Percentiles rank a stretch among this genome's conserved stretches.
These are phyloP conservation scores for Pseudozyma sp. DNA, from an alignment of 1,284 basidiomycete species.

Conservation along the genomic window DNA sequence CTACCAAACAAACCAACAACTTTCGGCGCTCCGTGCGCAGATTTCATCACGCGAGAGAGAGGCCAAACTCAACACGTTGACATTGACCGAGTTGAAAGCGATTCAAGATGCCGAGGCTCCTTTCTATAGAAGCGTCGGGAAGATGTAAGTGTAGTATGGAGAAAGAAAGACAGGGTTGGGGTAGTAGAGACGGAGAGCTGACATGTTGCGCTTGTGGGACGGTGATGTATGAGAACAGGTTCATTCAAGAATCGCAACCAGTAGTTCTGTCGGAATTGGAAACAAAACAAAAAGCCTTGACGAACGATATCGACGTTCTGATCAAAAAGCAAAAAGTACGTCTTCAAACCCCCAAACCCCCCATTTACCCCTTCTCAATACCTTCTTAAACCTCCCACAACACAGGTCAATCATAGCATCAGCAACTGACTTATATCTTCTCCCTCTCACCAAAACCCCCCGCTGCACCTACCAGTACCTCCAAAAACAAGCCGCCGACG, in stretches of 20 bases:
- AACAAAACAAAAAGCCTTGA: conserved; percentile 19
- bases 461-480: conserved; percentile 23
- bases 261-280: conserved; percentile 23
- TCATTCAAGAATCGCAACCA: conserved; percentile 37
- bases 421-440: too few relatives aligned
- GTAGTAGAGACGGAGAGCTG: too few relatives aligned
- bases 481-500: conserved; percentile 44
- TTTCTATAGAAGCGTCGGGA: conserved; percentile 38
- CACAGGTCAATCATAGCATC: not conserved
- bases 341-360: not conserved
- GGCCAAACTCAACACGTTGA: conserved; percentile 39
- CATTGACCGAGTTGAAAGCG: conserved; percentile 31
- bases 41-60: conserved; percentile 31
- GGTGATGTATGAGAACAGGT: conserved; percentile 11
- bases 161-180: too few relatives aligned
- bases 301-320: conserved; percentile 24
- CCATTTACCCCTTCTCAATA: not conserved
- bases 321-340: conserved; percentile 35
- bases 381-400: conserved; percentile 1
- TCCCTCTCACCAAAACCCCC: not conserved
- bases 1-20: conserved; percentile 40
- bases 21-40: conserved; percentile 35
- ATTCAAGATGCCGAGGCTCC: conserved; percentile 24
- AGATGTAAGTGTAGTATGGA: conserved; percentile 48
- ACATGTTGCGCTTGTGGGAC: not conserved